Conservation (phyloP, 805 yeast genomes). For the Clavispora asparagi region DNA sequence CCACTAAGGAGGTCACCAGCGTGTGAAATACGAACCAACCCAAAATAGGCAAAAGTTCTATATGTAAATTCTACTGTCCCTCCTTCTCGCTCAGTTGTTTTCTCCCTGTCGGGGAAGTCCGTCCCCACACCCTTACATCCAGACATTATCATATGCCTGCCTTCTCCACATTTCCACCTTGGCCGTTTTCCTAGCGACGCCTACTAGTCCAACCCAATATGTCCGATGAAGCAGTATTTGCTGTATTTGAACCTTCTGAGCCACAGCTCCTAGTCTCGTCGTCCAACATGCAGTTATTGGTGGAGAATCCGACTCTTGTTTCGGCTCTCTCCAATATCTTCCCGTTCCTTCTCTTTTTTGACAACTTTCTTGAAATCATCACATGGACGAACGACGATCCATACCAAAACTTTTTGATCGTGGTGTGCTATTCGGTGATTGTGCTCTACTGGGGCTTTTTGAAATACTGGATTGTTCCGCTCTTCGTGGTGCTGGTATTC, state of each 20-base stretch:
- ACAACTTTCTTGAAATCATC: slow-evolving; percentile 38
- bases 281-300: slow-evolving; percentile 28
- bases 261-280: slow-evolving; percentile 25
- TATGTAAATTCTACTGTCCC: too few relatives aligned
- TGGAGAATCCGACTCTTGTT: slow-evolving; percentile 42
- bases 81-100: too few relatives aligned
- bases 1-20: too few relatives aligned
- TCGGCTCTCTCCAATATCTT: slow-evolving; percentile 43
- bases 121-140: background rate
- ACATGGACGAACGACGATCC: slow-evolving; percentile 56
- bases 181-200: background rate
- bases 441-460: slow-evolving; percentile 40
- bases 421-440: slow-evolving; percentile 33
- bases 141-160: slow-evolving; percentile 13
- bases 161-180: slow-evolving; percentile 10
- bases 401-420: slow-evolving; percentile 40
- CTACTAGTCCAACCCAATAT: slow-evolving; percentile 1
- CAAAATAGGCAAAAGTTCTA: too few relatives aligned
- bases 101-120: too few relatives aligned
- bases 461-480: slow-evolving; percentile 34
- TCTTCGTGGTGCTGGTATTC: slow-evolving; percentile 29
- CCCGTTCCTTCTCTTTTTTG: slow-evolving; percentile 43
- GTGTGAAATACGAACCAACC: too few relatives aligned
- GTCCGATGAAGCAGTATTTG: slow-evolving; percentile 15
- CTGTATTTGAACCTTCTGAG: slow-evolving; percentile 36